Base-by-base conservation (phyloP, 2,329 filamentous ascomycete genomes). In the Mycosphaerella sp. region DNA sequence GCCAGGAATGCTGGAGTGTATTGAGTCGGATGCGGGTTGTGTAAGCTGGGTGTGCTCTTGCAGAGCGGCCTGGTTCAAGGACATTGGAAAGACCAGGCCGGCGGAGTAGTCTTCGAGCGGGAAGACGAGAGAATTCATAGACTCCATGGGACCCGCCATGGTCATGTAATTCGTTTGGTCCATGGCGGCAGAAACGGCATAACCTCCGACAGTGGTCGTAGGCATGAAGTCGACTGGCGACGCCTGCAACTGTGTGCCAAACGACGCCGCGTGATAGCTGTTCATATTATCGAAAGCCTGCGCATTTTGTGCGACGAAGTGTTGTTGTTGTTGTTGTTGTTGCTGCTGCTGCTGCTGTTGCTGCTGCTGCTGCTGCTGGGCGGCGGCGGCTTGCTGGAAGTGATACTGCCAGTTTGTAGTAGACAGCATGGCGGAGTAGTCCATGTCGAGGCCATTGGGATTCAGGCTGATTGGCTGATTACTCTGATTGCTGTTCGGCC, bases 101-200 rank as follows among this genome's bases (percentile, higher is more conserved):
- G 81, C 78, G 62, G 87, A 83, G 64, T 95, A 87, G 66, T 95
- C 89, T 59, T 89, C 67, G 62, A 76, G 73, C 39, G 72, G 73
- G 47, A 69, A 69, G 6, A 68, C 66, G 36, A 73, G 67, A 44
- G 73, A 66, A 56, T 70, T 71, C 72, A 76, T 74, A 36, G 72
- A 69, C 41, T 73, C 70, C 70, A 76, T 73, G 31, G 73, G 70
- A 12, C 67, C 68, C 40, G 68, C 66, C 66, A 70, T 69, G 61
- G 69, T 68, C 65, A 71, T 70, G 64, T 73, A 74, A 46, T 62
- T 64, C 47, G 67, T 61, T 9, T 70, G 61, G 34, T 70, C 68
- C 68, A 76, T 73, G 48, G 69, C 68, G 56, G 73, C 67, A 21
- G 70, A 69, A 40, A 71, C 72, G 17, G 64, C 59, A 61, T 73